A percentile compares a stretch with the other conserved stretches of the same genome.
Evolutionary conservation across 768 basidiomycete species (phyloP).

Genomic region (Pleurotus citrinopileatus): DNA sequence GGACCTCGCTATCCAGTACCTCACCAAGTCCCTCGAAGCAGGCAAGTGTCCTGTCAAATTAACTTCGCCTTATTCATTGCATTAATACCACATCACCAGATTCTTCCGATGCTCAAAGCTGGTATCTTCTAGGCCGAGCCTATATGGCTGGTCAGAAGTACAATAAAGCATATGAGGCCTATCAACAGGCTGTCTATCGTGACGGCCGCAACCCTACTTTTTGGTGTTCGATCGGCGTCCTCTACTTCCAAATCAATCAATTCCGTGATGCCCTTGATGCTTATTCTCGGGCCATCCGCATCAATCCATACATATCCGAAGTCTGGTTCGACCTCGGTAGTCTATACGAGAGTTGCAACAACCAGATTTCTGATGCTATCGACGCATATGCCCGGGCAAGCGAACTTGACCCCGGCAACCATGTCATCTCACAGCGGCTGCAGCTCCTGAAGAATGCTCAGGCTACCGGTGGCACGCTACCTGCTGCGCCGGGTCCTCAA

Average conservation of each 20-base stretch:
- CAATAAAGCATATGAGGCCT: constrained; percentile 99
- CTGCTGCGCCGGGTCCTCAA: constrained; percentile 88
- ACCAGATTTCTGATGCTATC: constrained; percentile 97
- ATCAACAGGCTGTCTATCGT: constrained; percentile 98
- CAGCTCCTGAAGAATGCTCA: constrained; percentile 79
- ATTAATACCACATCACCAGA: constrained; percentile 44
- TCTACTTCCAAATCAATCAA: constrained; percentile 99
- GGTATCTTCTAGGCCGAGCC: constrained; percentile 97
- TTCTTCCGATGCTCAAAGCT: constrained; percentile 93
- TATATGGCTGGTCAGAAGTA: constrained; percentile 99
- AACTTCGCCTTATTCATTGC: neutral
- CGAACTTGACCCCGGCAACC: constrained; percentile 88
- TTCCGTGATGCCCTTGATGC: constrained; percentile 98
- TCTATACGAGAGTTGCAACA: constrained; percentile 97
- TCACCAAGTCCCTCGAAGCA: constrained; percentile 93
- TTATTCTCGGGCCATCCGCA: constrained; percentile 97
- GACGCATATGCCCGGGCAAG: constrained; percentile 96
- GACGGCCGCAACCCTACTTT: constrained; percentile 99
- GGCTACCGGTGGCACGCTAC: constrained; percentile 67
- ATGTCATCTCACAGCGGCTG: constrained; percentile 78
- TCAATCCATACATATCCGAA: constrained; percentile 95
- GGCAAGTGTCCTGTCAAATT: constrained; percentile 47
- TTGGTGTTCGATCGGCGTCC: constrained; percentile 99
- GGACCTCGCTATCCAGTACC: constrained; percentile 88
- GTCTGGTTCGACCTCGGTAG: constrained; percentile 98